phyloP scores from a whole-genome alignment of 2,329 filamentous ascomycete species.

The Beauveria asiatica region DNA sequence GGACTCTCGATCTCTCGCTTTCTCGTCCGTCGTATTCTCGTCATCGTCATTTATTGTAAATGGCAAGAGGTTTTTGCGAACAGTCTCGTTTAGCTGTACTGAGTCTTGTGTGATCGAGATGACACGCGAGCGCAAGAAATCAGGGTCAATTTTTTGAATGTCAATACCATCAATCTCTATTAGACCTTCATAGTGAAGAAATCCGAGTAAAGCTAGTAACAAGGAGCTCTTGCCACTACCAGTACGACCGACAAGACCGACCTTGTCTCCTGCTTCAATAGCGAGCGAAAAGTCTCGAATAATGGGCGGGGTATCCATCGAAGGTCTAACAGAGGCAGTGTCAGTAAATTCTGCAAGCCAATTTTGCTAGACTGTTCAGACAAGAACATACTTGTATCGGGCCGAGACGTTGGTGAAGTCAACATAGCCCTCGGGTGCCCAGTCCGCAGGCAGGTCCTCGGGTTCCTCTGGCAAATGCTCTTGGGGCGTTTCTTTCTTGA shows the following conservation, averaged over 20 bases:
- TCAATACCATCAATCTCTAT: conserved; percentile 36
- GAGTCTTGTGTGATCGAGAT: conserved; percentile 38
- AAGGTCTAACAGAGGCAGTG: neutral
- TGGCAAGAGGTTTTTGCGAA: conserved; percentile 32
- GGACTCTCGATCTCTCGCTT: neutral
- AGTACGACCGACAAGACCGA: neutral
- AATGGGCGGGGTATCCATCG: neutral
- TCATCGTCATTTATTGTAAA: neutral
- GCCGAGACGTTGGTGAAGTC: neutral
- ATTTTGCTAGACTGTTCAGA: no score
- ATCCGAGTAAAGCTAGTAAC: neutral
- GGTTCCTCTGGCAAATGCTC: neutral
- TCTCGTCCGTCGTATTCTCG: neutral
- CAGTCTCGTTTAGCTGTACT: conserved; percentile 32
- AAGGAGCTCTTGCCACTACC: conserved; percentile 4
- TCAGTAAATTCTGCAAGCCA: neutral
- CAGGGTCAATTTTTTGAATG: conserved; percentile 28
- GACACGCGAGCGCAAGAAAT: conserved; percentile 31
- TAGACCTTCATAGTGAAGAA: conserved; percentile 9
- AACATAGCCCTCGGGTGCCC: neutral
- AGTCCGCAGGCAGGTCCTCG: neutral
- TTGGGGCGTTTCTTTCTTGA: neutral
- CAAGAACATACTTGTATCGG: neutral
- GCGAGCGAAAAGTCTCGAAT: neutral
- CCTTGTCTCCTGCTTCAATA: neutral